Evolutionary conservation across 495 filamentous ascomycete species (phyloP).

Genomic region (Talaromyces nanjingensis): DNA sequence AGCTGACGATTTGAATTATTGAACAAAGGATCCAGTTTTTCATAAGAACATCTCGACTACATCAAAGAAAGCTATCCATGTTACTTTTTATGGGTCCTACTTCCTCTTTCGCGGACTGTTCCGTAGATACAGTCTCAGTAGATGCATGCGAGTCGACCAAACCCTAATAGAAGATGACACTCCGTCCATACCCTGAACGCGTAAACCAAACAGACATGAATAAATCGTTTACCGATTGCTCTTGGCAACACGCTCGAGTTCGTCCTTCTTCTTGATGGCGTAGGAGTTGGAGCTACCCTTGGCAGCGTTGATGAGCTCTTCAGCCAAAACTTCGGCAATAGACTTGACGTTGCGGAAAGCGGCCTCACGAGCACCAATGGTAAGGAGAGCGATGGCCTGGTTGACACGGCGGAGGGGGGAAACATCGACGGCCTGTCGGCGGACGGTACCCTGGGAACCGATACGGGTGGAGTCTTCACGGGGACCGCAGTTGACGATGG

Average conservation of each 20-base stretch:
- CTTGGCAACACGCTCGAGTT: conserved; percentile 99
- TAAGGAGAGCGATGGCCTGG: conserved; percentile 96
- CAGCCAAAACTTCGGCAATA: conserved; percentile 94
- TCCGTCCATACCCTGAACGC: conserved; percentile 37
- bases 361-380: conserved; percentile 94
- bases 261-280: conserved; percentile 99
- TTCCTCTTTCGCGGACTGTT: conserved; percentile 32
- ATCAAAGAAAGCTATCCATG: conserved; percentile 37
- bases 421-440: conserved; percentile 99
- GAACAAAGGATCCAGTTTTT: conserved; percentile 32
- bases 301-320: conserved; percentile 99
- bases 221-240: conserved; percentile 82
- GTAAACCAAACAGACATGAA: conserved; percentile 36
- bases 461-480: conserved; percentile 99
- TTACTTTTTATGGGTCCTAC: conserved; percentile 34
- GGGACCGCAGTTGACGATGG: conserved; percentile 99
- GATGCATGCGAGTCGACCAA: conserved; percentile 42
- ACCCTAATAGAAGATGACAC: conserved; percentile 39
- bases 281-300: conserved; percentile 99
- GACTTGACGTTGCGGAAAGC: conserved; percentile 99
- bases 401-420: conserved; percentile 98
- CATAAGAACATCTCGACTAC: conserved; percentile 44
- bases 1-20: conserved; percentile 12
- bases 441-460: conserved; percentile 97
- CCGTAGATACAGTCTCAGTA: conserved; percentile 39